Percentiles rank a stretch among this genome's conserved stretches.
Conservation (phyloP, 371 early-diverging fungal genomes). For the Mortierella sp. region DNA sequence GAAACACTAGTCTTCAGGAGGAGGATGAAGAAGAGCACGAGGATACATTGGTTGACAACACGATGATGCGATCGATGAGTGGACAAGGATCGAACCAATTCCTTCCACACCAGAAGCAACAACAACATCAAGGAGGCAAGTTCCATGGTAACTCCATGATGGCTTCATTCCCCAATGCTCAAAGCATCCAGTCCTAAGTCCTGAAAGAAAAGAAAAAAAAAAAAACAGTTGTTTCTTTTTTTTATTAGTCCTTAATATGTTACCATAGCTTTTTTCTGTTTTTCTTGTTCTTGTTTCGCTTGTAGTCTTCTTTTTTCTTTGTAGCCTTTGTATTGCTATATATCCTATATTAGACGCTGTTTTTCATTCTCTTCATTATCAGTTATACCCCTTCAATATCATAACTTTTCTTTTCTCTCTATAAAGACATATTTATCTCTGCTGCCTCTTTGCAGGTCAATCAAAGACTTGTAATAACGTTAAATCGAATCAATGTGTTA, state of each 20-base stretch:
- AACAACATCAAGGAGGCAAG: conserved; percentile 22
- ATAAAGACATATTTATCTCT: background rate
- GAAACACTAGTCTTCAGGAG: conserved; percentile 23
- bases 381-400: too few relatives aligned
- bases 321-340: conserved; percentile 1
- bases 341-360: background rate
- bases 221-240: background rate
- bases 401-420: too few relatives aligned
- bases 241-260: background rate
- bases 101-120: conserved; percentile 1
- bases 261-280: conserved; percentile 4
- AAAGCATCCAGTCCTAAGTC: conserved; percentile 20
- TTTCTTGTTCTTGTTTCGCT: background rate
- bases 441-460: background rate
- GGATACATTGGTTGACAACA: conserved; percentile 44
- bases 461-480: too few relatives aligned
- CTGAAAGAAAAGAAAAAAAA: conserved; percentile 4
- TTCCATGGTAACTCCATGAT: conserved; percentile 13
- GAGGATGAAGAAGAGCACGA: conserved; percentile 50
- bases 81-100: conserved; percentile 6
- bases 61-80: conserved; percentile 36
- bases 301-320: background rate
- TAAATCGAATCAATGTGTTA: too few relatives aligned
- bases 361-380: background rate
- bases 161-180: conserved; percentile 1